Conservation (phyloP, 805 yeast genomes). For the Candida boleticola region DNA sequence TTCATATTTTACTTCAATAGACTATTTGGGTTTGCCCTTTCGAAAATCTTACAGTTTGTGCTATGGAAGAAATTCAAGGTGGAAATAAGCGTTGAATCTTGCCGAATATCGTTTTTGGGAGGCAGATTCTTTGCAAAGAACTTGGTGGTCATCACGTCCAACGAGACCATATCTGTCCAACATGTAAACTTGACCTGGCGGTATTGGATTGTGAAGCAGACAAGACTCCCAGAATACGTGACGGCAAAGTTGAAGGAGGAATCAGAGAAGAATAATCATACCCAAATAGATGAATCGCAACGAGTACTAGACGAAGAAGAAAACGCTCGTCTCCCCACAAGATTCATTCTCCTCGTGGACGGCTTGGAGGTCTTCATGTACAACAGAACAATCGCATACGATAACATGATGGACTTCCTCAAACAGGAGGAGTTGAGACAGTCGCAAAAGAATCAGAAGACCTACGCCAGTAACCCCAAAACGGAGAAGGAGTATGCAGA, state of each 20-base stretch:
- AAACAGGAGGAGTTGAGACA: constrained; percentile 18
- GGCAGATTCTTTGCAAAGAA: constrained; percentile 82
- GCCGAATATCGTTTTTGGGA: constrained; percentile 75
- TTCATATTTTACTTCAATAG: constrained; percentile 78
- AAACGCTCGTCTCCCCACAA: constrained; percentile 51
- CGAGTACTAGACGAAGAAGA: constrained; percentile 12
- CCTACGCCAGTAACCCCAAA: constrained; percentile 1
- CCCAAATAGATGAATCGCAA: not conserved
- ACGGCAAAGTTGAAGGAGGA: constrained; percentile 16
- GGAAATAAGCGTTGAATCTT: constrained; percentile 64
- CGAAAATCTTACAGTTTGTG: constrained; percentile 48
- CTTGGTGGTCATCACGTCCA: constrained; percentile 67
- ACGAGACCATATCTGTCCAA: constrained; percentile 67
- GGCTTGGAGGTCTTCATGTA: constrained; percentile 85
- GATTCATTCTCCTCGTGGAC: constrained; percentile 57
- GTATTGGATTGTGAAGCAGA: constrained; percentile 66
- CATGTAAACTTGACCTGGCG: constrained; percentile 85
- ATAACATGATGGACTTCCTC: constrained; percentile 49
- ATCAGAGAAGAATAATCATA: not conserved
- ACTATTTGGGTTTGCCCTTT: constrained; percentile 57
- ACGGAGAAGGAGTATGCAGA: constrained; percentile 7
- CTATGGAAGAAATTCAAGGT: constrained; percentile 65
- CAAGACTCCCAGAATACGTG: constrained; percentile 38
- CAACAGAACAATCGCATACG: constrained; percentile 78
- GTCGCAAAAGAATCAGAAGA: constrained; percentile 10